Conservation (phyloP, 495 filamentous ascomycete species). For the Darksidea phi region DNA sequence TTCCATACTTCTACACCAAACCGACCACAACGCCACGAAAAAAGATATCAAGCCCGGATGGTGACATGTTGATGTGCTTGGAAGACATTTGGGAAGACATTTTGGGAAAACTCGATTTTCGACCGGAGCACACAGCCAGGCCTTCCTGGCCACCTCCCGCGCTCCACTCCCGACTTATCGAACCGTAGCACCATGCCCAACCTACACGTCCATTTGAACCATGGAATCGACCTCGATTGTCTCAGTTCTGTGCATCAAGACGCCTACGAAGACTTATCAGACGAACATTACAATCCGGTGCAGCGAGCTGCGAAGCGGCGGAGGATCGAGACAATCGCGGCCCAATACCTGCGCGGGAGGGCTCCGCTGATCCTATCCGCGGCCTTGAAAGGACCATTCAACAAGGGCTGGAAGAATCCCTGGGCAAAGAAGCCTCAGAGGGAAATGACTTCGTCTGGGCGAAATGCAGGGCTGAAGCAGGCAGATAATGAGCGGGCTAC, state of each 20-base stretch:
- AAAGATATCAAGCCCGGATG: too few species aligned
- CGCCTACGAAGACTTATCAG: constrained; percentile 1
- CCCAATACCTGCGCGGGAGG: constrained; percentile 21
- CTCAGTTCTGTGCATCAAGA: background rate
- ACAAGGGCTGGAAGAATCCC: constrained; percentile 31
- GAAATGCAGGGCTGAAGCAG: background rate
- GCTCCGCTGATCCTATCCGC: constrained; percentile 27
- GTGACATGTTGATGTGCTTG: too few species aligned
- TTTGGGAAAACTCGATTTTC: too few species aligned
- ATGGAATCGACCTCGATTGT: background rate
- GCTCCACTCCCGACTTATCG: background rate
- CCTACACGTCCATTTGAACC: background rate
- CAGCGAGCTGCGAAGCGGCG: constrained; percentile 28
- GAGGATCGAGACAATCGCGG: constrained; percentile 26
- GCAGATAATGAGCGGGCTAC: background rate
- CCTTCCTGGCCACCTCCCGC: too few species aligned
- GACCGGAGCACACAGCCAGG: too few species aligned
- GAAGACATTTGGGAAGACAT: too few species aligned
- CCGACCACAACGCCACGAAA: too few species aligned
- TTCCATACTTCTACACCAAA: too few species aligned
- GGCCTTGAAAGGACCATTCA: constrained; percentile 27
- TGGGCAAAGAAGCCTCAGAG: constrained; percentile 11
- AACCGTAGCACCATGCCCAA: background rate
- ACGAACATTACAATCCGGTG: constrained; percentile 8
- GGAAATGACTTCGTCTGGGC: background rate